phyloP scores from a whole-genome alignment of 345 rosid genomes.

The Brassica juncea region DNA sequence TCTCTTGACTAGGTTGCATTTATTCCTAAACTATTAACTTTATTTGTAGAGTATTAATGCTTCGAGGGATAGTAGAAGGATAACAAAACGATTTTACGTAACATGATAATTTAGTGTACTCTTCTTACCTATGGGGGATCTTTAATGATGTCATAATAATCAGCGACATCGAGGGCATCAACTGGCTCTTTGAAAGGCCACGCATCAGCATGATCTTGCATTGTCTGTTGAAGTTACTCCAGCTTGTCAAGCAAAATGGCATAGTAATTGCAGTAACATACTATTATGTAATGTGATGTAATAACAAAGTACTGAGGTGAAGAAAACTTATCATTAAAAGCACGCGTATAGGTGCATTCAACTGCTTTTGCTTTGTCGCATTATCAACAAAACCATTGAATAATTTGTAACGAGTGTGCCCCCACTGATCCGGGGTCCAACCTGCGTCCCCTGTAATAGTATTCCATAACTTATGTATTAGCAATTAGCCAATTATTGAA shows the following conservation, averaged over 20 bases:
- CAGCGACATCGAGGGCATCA: conserved; percentile 92
- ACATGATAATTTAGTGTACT: background rate
- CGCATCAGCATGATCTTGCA: conserved; percentile 93
- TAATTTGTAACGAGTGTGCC: conserved; percentile 75
- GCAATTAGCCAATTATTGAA: conserved; percentile 12
- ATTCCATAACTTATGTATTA: conserved; percentile 8
- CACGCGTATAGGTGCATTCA: conserved; percentile 78
- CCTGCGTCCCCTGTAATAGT: conserved; percentile 83
- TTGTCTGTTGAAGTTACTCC: conserved; percentile 54
- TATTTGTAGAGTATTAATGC: background rate
- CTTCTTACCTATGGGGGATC: conserved; percentile 91
- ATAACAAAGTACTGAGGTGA: background rate
- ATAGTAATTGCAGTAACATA: background rate
- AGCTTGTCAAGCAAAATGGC: conserved; percentile 11
- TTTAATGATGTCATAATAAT: conserved; percentile 94
- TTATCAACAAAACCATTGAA: conserved; percentile 56
- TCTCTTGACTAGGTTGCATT: background rate
- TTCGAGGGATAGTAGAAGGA: background rate
- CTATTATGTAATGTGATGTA: background rate
- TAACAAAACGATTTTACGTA: background rate
- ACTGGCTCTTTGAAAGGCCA: conserved; percentile 99
- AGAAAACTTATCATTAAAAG: conserved; percentile 64
- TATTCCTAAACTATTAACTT: background rate
- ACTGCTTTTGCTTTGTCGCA: conserved; percentile 66
- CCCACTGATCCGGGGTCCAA: conserved; percentile 98